Conservation (phyloP, 139 green algal species). For the Chlorella vulgaris region DNA sequence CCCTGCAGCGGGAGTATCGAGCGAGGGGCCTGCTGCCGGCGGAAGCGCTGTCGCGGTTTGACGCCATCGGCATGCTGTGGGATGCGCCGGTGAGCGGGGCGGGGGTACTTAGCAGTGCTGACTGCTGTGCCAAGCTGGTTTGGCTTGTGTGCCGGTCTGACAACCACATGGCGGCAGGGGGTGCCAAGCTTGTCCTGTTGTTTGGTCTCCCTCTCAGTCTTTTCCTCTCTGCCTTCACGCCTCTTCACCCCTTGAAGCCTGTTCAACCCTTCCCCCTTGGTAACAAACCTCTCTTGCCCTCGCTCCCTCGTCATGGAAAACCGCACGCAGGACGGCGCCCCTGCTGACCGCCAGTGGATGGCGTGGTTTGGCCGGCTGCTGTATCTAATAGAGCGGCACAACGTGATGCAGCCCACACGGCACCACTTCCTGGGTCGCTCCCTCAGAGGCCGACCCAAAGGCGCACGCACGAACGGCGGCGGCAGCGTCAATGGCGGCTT, state of each 20-base stretch:
- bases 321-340: constrained; percentile 33
- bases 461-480: not conserved
- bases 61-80: constrained; percentile 59
- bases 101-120: not conserved
- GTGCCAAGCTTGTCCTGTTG: no score
- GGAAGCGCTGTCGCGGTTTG: constrained; percentile 50
- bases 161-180: no score
- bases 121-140: not conserved
- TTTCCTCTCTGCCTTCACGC: no score
- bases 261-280: no score
- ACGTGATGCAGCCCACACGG: not conserved
- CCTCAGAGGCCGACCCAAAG: not conserved
- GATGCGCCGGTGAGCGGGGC: constrained; percentile 27
- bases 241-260: no score
- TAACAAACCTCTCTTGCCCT: no score
- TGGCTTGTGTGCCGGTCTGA: no score
- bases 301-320: no score
- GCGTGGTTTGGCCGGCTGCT: constrained; percentile 51
- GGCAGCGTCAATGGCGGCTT: not conserved
- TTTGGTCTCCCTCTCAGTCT: no score
- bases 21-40: constrained; percentile 46
- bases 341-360: constrained; percentile 39
- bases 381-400: constrained; percentile 54
- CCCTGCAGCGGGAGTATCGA: constrained; percentile 61
- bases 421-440: not conserved